Conservation (phyloP, 352 stramenopile genomes). For the Phytophthora pinifolia region DNA sequence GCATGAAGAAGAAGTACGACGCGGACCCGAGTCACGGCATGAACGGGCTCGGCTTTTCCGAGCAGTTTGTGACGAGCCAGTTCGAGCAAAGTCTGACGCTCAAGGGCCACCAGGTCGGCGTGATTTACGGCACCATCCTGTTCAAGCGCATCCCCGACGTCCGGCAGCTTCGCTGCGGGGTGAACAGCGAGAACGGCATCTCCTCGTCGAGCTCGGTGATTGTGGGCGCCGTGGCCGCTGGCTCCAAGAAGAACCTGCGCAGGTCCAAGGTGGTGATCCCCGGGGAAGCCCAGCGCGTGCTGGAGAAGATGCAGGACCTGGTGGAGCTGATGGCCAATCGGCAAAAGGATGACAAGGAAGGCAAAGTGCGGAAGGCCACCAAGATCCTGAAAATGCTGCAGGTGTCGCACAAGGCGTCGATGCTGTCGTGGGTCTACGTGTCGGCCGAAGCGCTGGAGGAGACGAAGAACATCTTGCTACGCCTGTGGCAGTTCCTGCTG, state of each 20-base stretch:
- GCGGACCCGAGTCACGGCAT: constrained; percentile 37
- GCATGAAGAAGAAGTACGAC: constrained; percentile 79
- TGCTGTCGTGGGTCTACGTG: constrained; percentile 89
- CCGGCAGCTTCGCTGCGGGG: constrained; percentile 79
- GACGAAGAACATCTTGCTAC: constrained; percentile 84
- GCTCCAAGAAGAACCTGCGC: constrained; percentile 58
- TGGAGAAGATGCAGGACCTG: constrained; percentile 90
- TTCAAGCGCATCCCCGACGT: constrained; percentile 91
- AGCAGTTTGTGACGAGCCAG: constrained; percentile 80
- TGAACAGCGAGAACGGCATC: constrained; percentile 89
- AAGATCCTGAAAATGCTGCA: constrained; percentile 91
- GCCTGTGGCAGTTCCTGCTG: constrained; percentile 86
- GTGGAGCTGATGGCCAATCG: constrained; percentile 86
- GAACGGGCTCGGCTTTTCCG: constrained; percentile 61
- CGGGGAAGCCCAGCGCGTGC: constrained; percentile 80
- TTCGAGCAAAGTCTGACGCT: constrained; percentile 88
- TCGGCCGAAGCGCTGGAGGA: constrained; percentile 83
- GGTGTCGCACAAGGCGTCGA: constrained; percentile 88
- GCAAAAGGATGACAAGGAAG: constrained; percentile 90
- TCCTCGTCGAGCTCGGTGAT: constrained; percentile 89
- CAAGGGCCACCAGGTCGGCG: constrained; percentile 85
- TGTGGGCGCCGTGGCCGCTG: constrained; percentile 54
- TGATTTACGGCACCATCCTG: constrained; percentile 86
- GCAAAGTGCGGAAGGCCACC: constrained; percentile 87
- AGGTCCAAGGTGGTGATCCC: constrained; percentile 85